Evolutionary conservation across 768 basidiomycete genomes (phyloP).

Genomic region (Obba rivulosa): DNA sequence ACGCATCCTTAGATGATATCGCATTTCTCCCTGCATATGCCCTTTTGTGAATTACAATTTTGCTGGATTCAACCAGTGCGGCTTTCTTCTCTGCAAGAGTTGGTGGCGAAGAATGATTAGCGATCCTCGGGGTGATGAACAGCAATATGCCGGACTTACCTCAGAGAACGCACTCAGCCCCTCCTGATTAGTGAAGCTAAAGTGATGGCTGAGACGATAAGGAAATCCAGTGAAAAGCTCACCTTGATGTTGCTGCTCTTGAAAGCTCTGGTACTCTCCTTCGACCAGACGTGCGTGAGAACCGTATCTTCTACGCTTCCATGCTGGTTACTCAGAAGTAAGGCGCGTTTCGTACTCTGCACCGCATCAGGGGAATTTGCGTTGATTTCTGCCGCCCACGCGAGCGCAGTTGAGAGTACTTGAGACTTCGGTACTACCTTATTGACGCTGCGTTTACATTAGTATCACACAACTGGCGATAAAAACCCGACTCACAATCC

Average conservation of each 20-base stretch:
- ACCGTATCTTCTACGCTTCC: slow-evolving; percentile 50
- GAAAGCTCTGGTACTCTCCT: slow-evolving; percentile 49
- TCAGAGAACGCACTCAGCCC: slow-evolving; percentile 65
- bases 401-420: slow-evolving; percentile 58
- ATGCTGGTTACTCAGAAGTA: slow-evolving; percentile 48
- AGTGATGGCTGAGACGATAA: background rate
- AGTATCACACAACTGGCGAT: background rate
- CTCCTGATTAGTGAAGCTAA: slow-evolving; percentile 38
- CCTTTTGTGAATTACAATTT: slow-evolving; percentile 42
- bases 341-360: slow-evolving; percentile 66
- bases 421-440: slow-evolving; percentile 50
- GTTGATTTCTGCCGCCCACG: slow-evolving; percentile 52
- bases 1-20: too few relatives aligned
- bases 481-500: slow-evolving; percentile 51
- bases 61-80: slow-evolving; percentile 52
- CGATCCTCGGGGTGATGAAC: background rate
- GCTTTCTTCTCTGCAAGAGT: slow-evolving; percentile 36
- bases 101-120: background rate
- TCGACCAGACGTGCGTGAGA: slow-evolving; percentile 37
- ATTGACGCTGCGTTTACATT: slow-evolving; percentile 51
- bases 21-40: too few relatives aligned
- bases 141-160: slow-evolving; percentile 31
- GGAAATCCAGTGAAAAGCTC: slow-evolving; percentile 7
- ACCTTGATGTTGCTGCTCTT: slow-evolving; percentile 68
- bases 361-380: slow-evolving; percentile 76